phyloP scores from a whole-genome alignment of 192 early-diverging fungal genomes.

The Linnemannia schmuckeri region DNA sequence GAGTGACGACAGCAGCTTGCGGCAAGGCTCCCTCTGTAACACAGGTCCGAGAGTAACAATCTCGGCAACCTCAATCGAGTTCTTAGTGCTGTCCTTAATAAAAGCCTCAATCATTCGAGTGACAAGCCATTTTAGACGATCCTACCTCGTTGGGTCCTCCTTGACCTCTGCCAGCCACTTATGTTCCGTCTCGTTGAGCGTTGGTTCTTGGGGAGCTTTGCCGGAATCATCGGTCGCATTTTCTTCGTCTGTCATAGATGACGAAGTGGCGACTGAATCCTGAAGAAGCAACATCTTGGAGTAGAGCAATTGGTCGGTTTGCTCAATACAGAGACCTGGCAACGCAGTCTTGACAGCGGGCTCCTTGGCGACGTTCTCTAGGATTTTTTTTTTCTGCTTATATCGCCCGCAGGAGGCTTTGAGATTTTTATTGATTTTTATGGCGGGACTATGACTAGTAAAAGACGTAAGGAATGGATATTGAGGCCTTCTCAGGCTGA shows the following conservation, averaged over 20 bases:
- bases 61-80: not conserved
- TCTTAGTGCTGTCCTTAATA: not conserved
- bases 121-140: not conserved
- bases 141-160: not conserved
- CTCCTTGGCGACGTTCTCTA: not conserved
- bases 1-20: not conserved
- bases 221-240: not conserved
- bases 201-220: not conserved
- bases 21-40: not conserved
- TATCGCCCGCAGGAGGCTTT: too few relatives aligned
- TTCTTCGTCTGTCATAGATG: not conserved
- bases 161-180: not conserved
- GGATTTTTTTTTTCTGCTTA: too few relatives aligned
- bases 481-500: too few relatives aligned
- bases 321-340: not conserved
- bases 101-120: not conserved
- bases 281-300: not conserved
- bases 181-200: not conserved
- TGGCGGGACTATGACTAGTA: too few relatives aligned
- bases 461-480: too few relatives aligned
- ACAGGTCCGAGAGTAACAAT: not conserved
- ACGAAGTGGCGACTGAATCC: not conserved
- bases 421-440: too few relatives aligned
- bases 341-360: not conserved
- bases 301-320: not conserved